Evolutionary conservation across 805 yeast genomes (phyloP).

Genomic region (Starmerella potacharoeniae): DNA sequence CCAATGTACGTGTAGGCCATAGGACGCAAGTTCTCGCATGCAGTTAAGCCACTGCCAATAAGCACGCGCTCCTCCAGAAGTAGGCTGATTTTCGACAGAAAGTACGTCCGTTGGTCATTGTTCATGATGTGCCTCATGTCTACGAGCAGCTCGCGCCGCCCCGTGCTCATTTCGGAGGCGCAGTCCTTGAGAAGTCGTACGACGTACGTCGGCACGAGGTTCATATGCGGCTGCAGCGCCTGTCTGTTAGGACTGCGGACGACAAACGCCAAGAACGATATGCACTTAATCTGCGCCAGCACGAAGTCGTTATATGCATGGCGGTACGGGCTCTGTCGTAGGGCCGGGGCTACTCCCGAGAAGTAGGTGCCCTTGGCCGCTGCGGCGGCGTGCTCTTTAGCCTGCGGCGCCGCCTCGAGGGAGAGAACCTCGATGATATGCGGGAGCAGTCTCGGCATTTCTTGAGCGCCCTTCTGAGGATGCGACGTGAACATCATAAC

Average conservation of each 20-base stretch:
- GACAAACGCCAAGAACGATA: slow-evolving; percentile 86
- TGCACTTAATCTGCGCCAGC: slow-evolving; percentile 88
- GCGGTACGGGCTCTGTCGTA: slow-evolving; percentile 44
- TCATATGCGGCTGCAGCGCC: slow-evolving; percentile 45
- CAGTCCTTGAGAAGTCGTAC: slow-evolving; percentile 84
- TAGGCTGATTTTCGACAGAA: slow-evolving; percentile 74
- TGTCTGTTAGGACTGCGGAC: slow-evolving; percentile 65
- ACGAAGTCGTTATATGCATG: slow-evolving; percentile 78
- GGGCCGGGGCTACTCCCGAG: slow-evolving; percentile 62
- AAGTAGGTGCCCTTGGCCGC: slow-evolving; percentile 47
- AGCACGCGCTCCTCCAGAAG: slow-evolving; percentile 78
- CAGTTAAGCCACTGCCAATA: slow-evolving; percentile 86
- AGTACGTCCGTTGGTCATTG: slow-evolving; percentile 71
- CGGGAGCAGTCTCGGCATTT: slow-evolving; percentile 70
- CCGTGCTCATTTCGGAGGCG: slow-evolving; percentile 83
- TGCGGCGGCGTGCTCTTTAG: slow-evolving; percentile 48
- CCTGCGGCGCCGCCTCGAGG: slow-evolving; percentile 75
- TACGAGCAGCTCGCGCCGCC: slow-evolving; percentile 83
- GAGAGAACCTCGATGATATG: slow-evolving; percentile 62
- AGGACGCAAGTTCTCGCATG: slow-evolving; percentile 81
- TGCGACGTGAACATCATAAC: slow-evolving; percentile 84
- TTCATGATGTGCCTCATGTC: slow-evolving; percentile 92
- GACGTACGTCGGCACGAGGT: slow-evolving; percentile 73
- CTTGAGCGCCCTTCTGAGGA: slow-evolving; percentile 57
- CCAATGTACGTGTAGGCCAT: slow-evolving; percentile 92